Percentiles rank a stretch among this genome's conserved stretches.
These are phyloP conservation scores for Neurospora africana DNA, from an alignment of 495 filamentous ascomycete genomes.

Conservation along the genomic window DNA sequence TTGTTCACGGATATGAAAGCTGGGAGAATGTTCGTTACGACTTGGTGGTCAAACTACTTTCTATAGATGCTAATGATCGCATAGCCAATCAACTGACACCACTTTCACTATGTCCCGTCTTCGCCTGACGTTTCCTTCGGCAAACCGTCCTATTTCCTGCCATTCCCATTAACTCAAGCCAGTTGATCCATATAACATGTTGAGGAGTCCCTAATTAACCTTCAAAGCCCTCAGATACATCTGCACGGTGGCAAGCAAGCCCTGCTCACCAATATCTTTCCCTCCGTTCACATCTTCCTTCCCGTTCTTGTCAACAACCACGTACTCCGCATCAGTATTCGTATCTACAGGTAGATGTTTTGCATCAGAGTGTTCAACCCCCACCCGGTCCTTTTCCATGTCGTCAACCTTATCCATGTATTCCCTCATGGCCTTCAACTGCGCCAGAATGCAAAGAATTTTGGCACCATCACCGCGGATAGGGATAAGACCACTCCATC, in stretches of 20 bases:
- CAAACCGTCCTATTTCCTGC: neutral
- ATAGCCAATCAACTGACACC: neutral
- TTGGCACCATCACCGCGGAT: neutral
- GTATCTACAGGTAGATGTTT: neutral
- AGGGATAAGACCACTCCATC: neutral
- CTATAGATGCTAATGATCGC: neutral
- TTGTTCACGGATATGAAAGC: too few species aligned
- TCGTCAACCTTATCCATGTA: neutral
- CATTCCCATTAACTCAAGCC: neutral
- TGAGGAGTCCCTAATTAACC: neutral
- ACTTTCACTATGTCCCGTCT: neutral
- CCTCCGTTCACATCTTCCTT: neutral
- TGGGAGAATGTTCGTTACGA: too few species aligned
- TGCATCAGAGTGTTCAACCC: neutral
- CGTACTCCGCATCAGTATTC: neutral
- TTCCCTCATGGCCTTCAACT: neutral
- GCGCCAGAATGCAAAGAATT: neutral
- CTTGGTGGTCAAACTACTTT: neutral
- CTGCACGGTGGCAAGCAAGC: neutral
- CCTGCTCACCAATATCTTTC: neutral
- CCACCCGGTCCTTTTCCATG: neutral
- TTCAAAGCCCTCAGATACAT: neutral
- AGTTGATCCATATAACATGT: neutral
- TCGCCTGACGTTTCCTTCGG: neutral
- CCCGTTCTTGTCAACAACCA: neutral